Base-by-base conservation (phyloP, 208 protist genomes). In the Kentomonas sorsogonicus region DNA sequence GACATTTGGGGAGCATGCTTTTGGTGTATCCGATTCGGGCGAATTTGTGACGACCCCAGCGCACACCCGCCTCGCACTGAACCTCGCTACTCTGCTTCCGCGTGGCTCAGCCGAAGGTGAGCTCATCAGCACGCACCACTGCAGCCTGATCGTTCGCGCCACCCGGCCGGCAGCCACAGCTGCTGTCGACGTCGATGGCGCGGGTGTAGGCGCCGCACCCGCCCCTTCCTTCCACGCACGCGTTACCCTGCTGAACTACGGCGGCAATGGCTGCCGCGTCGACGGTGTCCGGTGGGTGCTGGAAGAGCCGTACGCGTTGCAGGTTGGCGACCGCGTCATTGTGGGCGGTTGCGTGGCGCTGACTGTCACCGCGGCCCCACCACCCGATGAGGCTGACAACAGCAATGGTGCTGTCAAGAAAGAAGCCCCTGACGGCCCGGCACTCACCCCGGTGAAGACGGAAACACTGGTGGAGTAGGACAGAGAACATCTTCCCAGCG, bases 171-270 rank as follows among this genome's bases (percentile, higher is more conserved):
- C 30, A 18, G 22, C 15, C 18, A 33, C 38, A 18, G 23, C 20
- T 20, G 22, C 22, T 13, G 58, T 38, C 5, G 38, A 31, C 7
- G 20, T 25, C 5, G 47, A 44, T 34, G 50, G 16, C 11, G 59
- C 44, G 5, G 63, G 54, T 1, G 60, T 40, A 11, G 43, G 26
- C 31, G 40, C 47, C 1, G 46, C 34, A 1, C 66, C 62, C 18
- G 54, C 11, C 15, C 3, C 9, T 73, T 15, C 76, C 78, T 58
- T 64, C 52, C 3, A 79, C 78, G 40, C 59, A 46, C 0, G 63
- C 77, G 3, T 89, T 29, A 81, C 69, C 61, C 43, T 93, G 29
- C 53, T 88, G 20, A 93, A 86, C 63, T 89, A 93, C 59, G 74
- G 79, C 13, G 60, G 74, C n/a, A 89, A 93, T 45, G 86, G 86